Evolutionary conservation across 805 yeast genomes (phyloP).

Genomic region (Cyberlindnera meyerae): DNA sequence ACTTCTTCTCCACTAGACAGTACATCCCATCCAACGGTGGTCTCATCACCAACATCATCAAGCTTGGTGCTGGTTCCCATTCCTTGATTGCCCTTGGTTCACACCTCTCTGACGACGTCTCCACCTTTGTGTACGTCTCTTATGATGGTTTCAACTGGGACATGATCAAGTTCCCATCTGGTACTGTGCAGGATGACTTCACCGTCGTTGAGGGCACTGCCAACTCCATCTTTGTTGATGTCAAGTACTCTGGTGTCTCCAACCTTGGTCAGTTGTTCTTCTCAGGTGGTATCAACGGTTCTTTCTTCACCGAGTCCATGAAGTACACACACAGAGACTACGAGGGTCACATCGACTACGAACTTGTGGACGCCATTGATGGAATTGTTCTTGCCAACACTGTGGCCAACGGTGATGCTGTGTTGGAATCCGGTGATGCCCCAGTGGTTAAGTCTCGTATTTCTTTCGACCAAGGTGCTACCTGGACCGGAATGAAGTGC

Average conservation of each 20-base stretch:
- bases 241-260: slow-evolving; percentile 19
- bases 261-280: slow-evolving; percentile 29
- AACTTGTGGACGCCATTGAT: slow-evolving; percentile 44
- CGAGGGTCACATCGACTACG: slow-evolving; percentile 30
- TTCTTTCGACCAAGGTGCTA: slow-evolving; percentile 34
- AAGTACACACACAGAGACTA: slow-evolving; percentile 34
- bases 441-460: slow-evolving; percentile 27
- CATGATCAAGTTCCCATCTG: slow-evolving; percentile 30
- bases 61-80: slow-evolving; percentile 32
- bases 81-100: slow-evolving; percentile 32
- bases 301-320: slow-evolving; percentile 41
- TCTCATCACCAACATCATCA: slow-evolving; percentile 27
- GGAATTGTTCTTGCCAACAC: slow-evolving; percentile 56
- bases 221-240: slow-evolving; percentile 37
- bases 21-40: slow-evolving; percentile 30
- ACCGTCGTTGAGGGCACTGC: slow-evolving; percentile 35
- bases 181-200: slow-evolving; percentile 20
- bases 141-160: slow-evolving; percentile 32
- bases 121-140: slow-evolving; percentile 29
- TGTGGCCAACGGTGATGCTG: slow-evolving; percentile 20
- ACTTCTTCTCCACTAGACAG: slow-evolving; percentile 38
- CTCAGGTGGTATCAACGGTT: slow-evolving; percentile 45
- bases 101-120: slow-evolving; percentile 20
- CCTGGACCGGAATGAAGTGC: slow-evolving; percentile 29
- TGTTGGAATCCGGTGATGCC: slow-evolving; percentile 5